These are phyloP conservation scores for Austropuccinia psidii DNA, from an alignment of 1,284 basidiomycete genomes.

Conservation along the genomic window DNA sequence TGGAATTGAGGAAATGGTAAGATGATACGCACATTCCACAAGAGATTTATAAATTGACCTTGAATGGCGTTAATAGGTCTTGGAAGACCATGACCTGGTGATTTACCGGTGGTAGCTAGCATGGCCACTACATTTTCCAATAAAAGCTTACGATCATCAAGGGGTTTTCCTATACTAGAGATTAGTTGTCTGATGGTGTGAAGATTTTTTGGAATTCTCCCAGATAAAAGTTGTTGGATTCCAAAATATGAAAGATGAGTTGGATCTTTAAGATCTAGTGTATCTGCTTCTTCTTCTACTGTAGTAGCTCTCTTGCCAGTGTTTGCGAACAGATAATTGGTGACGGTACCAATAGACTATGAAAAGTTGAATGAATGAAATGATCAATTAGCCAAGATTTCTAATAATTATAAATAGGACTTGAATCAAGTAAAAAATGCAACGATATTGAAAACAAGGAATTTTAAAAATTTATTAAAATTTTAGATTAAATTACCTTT, in stretches of 20 bases:
- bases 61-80: conserved; percentile 28
- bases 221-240: conserved; percentile 30
- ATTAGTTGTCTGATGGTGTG: background rate
- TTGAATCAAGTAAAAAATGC: no score
- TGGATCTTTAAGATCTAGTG: conserved; percentile 17
- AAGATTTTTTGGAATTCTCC: conserved; percentile 30
- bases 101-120: conserved; percentile 22
- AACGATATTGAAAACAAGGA: background rate
- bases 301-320: conserved; percentile 8
- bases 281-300: conserved; percentile 16
- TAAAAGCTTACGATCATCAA: conserved; percentile 33
- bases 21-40: conserved; percentile 25
- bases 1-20: background rate
- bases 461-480: background rate
- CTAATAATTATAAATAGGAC: no score
- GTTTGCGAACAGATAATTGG: conserved; percentile 30
- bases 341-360: conserved; percentile 22
- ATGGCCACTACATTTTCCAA: conserved; percentile 29
- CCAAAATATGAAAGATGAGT: conserved; percentile 19
- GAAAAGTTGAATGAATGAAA: no score
- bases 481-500: conserved; percentile 1
- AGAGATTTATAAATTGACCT: conserved; percentile 33
- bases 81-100: conserved; percentile 11
- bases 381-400: no score
- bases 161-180: conserved; percentile 17